A percentile compares a stretch with the other conserved stretches of the same genome.
phyloP scores from a whole-genome alignment of 2,329 filamentous ascomycete genomes.

The Teratosphaeria zuluensis region DNA sequence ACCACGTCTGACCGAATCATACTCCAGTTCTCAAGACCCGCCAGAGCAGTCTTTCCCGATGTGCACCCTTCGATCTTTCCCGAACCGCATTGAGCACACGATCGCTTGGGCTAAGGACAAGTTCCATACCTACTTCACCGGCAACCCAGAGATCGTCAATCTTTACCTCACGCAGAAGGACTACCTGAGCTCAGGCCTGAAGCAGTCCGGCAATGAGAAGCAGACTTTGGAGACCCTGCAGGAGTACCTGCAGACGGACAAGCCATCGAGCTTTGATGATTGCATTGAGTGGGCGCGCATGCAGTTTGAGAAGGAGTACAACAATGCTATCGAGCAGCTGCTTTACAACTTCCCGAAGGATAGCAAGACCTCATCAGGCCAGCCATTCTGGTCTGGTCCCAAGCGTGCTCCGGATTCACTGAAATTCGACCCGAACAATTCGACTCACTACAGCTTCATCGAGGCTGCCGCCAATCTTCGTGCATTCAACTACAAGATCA shows the following conservation, averaged over 20 bases:
- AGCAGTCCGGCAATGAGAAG: constrained; percentile 92
- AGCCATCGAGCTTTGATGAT: constrained; percentile 86
- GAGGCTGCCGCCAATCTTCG: constrained; percentile 84
- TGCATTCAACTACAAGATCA: constrained; percentile 96
- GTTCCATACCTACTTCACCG: constrained; percentile 89
- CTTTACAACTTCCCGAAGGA: constrained; percentile 97
- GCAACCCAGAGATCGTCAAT: constrained; percentile 88
- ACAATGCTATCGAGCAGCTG: constrained; percentile 91
- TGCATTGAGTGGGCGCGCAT: constrained; percentile 92
- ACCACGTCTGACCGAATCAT: constrained; percentile 86
- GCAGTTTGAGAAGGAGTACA: constrained; percentile 93
- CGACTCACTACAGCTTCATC: constrained; percentile 80
- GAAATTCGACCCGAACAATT: constrained; percentile 76
- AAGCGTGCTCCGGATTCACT: constrained; percentile 91
- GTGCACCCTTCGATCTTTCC: constrained; percentile 95
- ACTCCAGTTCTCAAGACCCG: constrained; percentile 92
- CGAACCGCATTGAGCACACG: constrained; percentile 96
- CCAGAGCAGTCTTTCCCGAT: constrained; percentile 98
- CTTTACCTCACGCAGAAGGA: constrained; percentile 79
- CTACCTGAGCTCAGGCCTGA: constrained; percentile 76
- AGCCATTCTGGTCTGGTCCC: constrained; percentile 94
- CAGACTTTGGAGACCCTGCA: constrained; percentile 82
- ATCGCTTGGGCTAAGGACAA: constrained; percentile 97
- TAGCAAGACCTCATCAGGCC: constrained; percentile 74
- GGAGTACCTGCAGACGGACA: constrained; percentile 83